Percentiles rank a stretch among this genome's conserved stretches.
Evolutionary conservation across 2,329 filamentous ascomycete genomes (phyloP).

Genomic region (Fusarium pseudonygamai): DNA sequence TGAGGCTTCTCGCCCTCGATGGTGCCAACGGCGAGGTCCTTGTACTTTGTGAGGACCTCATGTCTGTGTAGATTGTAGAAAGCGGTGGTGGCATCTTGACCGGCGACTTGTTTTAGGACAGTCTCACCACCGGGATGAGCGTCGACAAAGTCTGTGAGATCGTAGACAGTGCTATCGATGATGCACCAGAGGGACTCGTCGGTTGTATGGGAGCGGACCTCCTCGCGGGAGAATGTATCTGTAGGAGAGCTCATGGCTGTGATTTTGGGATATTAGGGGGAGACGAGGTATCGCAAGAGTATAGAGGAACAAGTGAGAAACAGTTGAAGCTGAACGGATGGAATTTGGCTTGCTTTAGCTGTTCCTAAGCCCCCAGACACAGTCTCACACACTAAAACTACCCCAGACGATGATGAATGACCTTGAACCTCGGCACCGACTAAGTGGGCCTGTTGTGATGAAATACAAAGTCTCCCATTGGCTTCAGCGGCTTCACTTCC

Average conservation of each 20-base stretch:
- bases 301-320: background rate
- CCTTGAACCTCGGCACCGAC: conserved; percentile 36
- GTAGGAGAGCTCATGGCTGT: conserved; percentile 46
- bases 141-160: conserved; percentile 85
- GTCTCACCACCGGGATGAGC: conserved; percentile 85
- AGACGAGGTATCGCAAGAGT: background rate
- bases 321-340: background rate
- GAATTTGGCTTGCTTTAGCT: background rate
- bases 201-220: conserved; percentile 80
- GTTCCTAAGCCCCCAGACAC: conserved; percentile 1
- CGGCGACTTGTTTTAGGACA: conserved; percentile 82
- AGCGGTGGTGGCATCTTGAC: conserved; percentile 80
- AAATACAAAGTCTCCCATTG: conserved; percentile 29
- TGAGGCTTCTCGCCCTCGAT: conserved; percentile 79
- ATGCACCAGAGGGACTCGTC: conserved; percentile 84
- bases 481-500: conserved; percentile 22
- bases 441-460: conserved; percentile 26
- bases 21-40: conserved; percentile 77
- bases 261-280: background rate
- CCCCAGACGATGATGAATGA: conserved; percentile 19
- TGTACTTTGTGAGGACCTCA: conserved; percentile 86
- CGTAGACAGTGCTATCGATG: conserved; percentile 88
- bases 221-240: conserved; percentile 66
- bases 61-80: conserved; percentile 95
- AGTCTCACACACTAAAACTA: background rate